These are phyloP conservation scores for Bromus sterilis DNA, from an alignment of 176 grass and related monocot genomes.

Conservation along the genomic window DNA sequence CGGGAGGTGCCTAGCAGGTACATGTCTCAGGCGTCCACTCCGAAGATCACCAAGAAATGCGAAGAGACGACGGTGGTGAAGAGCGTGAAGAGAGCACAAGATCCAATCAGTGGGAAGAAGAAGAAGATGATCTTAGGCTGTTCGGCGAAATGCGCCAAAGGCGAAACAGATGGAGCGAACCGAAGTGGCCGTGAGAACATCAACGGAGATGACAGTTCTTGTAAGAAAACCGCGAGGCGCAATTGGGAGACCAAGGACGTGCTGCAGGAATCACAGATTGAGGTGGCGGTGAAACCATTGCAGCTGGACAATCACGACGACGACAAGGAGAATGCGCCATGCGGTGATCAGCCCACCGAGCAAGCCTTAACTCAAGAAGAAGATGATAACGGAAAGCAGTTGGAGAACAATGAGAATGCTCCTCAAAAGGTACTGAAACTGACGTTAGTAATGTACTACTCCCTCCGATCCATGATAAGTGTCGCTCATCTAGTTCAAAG, in stretches of 20 bases:
- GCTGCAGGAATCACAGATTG: constrained; percentile 11
- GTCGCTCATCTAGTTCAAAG: too few relatives aligned
- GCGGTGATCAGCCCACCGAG: neutral
- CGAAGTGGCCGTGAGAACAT: neutral
- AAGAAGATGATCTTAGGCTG: constrained; percentile 37
- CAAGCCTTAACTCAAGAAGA: neutral
- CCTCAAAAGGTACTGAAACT: constrained; percentile 50
- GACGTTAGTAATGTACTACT: neutral
- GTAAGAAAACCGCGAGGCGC: neutral
- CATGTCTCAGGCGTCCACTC: constrained; percentile 14
- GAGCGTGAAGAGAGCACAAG: constrained; percentile 1
- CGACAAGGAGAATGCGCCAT: constrained; percentile 62
- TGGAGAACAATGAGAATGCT: constrained; percentile 43
- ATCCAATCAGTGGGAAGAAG: constrained; percentile 39
- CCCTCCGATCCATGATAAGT: too few relatives aligned
- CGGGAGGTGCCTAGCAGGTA: constrained; percentile 80
- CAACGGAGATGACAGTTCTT: neutral
- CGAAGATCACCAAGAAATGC: constrained; percentile 31
- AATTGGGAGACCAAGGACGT: neutral
- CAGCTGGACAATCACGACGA: constrained; percentile 19
- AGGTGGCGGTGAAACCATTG: neutral
- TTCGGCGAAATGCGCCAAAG: constrained; percentile 12
- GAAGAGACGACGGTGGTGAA: constrained; percentile 7
- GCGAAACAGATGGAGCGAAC: neutral
- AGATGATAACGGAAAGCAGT: constrained; percentile 21